Conservation (phyloP, 2,329 filamentous ascomycete genomes). For the Lecanicillium sp. region DNA sequence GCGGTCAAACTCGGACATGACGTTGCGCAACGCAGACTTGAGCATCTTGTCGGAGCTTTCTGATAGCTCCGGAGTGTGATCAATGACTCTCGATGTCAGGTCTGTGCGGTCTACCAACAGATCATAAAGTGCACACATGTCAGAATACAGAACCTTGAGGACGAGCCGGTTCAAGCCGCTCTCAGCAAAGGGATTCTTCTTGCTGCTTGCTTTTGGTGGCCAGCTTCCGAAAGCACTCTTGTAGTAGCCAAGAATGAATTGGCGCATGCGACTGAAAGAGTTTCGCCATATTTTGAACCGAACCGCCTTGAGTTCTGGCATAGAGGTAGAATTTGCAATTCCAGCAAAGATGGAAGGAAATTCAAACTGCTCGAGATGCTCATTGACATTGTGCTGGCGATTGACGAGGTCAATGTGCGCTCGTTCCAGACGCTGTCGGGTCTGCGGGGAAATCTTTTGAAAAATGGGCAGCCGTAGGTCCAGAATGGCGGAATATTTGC, state of each 20-base stretch:
- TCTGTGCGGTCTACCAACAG: conserved; percentile 72
- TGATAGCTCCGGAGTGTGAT: conserved; percentile 51
- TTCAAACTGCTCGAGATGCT: conserved; percentile 77
- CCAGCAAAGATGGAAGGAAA: conserved; percentile 87
- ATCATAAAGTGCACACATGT: conserved; percentile 83
- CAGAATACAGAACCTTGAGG: conserved; percentile 71
- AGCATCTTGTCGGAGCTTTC: conserved; percentile 52
- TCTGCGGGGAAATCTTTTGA: conserved; percentile 59
- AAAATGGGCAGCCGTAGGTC: conserved; percentile 61
- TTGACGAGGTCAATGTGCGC: conserved; percentile 72
- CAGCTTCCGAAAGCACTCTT: conserved; percentile 56
- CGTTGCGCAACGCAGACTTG: conserved; percentile 63
- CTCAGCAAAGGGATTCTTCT: conserved; percentile 84
- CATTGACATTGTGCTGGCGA: conserved; percentile 61
- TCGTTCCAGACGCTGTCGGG: conserved; percentile 71
- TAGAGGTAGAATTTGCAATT: conserved; percentile 74
- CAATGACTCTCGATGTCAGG: conserved; percentile 70
- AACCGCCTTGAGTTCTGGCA: conserved; percentile 65
- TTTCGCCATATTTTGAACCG: conserved; percentile 78
- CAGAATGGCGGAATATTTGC: conserved; percentile 70
- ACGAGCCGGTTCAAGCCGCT: conserved; percentile 81
- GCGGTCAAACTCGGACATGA: conserved; percentile 82
- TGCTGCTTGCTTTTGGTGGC: conserved; percentile 86
- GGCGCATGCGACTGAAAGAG: conserved; percentile 65
- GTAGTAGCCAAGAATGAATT: conserved; percentile 62